Percentiles rank a stretch among this genome's conserved stretches.
phyloP scores from a whole-genome alignment of 371 early-diverging fungal genomes.

The Smittium culicis region DNA sequence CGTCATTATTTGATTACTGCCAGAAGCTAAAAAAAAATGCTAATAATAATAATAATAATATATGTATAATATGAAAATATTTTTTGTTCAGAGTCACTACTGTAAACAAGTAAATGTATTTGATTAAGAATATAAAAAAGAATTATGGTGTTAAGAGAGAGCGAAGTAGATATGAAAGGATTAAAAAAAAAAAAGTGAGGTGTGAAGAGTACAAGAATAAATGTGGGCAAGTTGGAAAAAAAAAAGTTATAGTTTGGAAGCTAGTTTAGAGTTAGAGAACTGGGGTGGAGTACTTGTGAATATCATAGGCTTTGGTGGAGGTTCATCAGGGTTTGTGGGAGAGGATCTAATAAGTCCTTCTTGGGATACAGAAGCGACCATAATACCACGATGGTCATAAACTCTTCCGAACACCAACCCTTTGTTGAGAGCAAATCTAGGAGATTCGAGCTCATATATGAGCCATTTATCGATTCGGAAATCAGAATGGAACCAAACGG shows the following conservation, averaged over 20 bases:
- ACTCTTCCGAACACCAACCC: constrained; percentile 70
- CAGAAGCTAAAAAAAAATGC: no score
- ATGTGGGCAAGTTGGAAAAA: constrained; percentile 1
- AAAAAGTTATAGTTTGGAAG: neutral
- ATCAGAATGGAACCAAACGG: constrained; percentile 82
- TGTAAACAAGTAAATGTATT: no score
- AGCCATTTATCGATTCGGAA: constrained; percentile 83
- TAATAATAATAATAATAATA: no score
- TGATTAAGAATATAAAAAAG: no score
- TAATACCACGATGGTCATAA: constrained; percentile 55
- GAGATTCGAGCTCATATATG: constrained; percentile 64
- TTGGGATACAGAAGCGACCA: constrained; percentile 60
- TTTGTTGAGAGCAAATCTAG: constrained; percentile 53
- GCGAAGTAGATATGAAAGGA: no score
- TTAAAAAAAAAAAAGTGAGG: no score
- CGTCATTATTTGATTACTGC: no score
- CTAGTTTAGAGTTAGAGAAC: neutral
- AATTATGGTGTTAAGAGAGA: no score
- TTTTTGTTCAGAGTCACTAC: no score
- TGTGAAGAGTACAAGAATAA: neutral
- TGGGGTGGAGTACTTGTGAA: neutral
- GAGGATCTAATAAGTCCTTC: constrained; percentile 33
- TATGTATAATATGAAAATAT: no score
- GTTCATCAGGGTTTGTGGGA: neutral
- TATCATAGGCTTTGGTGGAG: neutral